Evolutionary conservation across 495 filamentous ascomycete species (phyloP).

Genomic region (Melanomma pulvis-pyrius): DNA sequence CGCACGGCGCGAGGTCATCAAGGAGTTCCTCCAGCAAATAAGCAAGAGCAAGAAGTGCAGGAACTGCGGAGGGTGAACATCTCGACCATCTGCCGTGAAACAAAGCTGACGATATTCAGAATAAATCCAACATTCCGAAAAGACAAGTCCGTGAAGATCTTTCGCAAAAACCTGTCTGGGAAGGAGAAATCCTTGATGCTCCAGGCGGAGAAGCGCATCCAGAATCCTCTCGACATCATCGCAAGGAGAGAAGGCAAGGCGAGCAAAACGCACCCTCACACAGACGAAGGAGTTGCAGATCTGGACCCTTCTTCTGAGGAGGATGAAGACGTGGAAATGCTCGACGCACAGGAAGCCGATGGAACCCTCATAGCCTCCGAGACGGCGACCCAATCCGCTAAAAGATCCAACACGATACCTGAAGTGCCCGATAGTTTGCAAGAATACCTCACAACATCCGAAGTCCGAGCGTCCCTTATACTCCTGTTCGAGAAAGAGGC

Average conservation of each 20-base stretch:
- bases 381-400: conserved; percentile 48
- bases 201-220: conserved; percentile 66
- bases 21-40: conserved; percentile 76
- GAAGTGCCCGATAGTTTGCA: conserved; percentile 49
- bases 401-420: conserved; percentile 41
- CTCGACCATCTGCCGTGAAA: neutral
- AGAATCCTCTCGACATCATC: conserved; percentile 60
- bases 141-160: conserved; percentile 88
- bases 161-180: conserved; percentile 71
- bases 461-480: conserved; percentile 73
- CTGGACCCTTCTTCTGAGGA: conserved; percentile 53
- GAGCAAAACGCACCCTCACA: conserved; percentile 40
- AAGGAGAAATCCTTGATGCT: conserved; percentile 76
- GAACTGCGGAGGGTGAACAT: conserved; percentile 65
- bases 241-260: conserved; percentile 28
- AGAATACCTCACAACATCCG: conserved; percentile 70
- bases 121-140: conserved; percentile 72
- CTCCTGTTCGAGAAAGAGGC: conserved; percentile 85
- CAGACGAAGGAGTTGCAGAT: conserved; percentile 75
- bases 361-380: conserved; percentile 35
- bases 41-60: conserved; percentile 65
- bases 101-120: neutral
- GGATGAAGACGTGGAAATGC: conserved; percentile 47
- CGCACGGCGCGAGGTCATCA: conserved; percentile 71
- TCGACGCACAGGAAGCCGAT: conserved; percentile 52